Evolutionary conservation across 768 basidiomycete genomes (phyloP).

Genomic region (Rhodotorula toruloides): DNA sequence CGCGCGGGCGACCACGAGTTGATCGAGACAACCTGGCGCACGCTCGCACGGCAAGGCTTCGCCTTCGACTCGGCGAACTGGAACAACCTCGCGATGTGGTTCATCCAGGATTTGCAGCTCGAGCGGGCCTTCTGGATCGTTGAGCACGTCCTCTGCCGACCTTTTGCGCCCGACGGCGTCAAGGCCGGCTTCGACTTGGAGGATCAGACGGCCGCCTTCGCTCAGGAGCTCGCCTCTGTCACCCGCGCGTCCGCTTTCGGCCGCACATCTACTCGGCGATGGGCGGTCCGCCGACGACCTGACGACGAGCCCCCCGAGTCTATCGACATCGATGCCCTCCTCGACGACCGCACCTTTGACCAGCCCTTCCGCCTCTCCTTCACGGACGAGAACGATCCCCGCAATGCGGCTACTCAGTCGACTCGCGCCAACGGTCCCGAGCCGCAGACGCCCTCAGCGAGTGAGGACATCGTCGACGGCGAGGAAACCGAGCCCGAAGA

Average conservation of each 20-base stretch:
- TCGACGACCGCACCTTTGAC: too few relatives aligned
- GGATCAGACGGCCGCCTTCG: not conserved
- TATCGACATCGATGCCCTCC: not conserved
- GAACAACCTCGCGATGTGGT: conserved; percentile 72
- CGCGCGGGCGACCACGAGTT: conserved; percentile 57
- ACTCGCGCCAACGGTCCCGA: too few relatives aligned
- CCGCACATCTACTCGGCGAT: conserved; percentile 1
- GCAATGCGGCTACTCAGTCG: too few relatives aligned
- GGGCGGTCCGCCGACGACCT: not conserved
- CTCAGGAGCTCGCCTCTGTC: not conserved
- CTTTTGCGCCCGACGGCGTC: conserved; percentile 22
- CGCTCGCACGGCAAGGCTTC: conserved; percentile 60
- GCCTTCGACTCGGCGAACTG: conserved; percentile 83
- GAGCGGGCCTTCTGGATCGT: conserved; percentile 76
- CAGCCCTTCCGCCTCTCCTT: too few relatives aligned
- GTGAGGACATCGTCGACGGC: not conserved
- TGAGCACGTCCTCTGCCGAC: conserved; percentile 65
- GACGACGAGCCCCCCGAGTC: not conserved
- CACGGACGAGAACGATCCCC: too few relatives aligned
- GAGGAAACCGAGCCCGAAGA: not conserved
- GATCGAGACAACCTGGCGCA: conserved; percentile 64
- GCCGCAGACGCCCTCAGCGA: too few relatives aligned
- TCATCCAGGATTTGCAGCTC: conserved; percentile 73
- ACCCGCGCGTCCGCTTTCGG: conserved; percentile 2
- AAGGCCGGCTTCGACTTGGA: not conserved